phyloP scores from a whole-genome alignment of 2,329 filamentous ascomycete species.

The Gnomoniopsis sp. region DNA sequence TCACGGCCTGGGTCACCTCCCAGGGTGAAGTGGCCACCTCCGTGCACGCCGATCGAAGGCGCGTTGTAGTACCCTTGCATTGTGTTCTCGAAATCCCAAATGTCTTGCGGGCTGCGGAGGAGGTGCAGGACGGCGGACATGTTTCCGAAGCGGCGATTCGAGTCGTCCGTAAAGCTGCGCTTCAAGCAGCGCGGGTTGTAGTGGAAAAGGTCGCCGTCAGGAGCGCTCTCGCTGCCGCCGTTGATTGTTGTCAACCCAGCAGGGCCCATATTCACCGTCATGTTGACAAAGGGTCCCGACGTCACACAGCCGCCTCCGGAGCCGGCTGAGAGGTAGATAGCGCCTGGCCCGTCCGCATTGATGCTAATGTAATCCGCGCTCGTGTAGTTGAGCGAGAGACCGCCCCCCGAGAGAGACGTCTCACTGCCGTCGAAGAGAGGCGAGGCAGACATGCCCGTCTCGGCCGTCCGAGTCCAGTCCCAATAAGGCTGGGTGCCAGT shows the following conservation, averaged over 20 bases:
- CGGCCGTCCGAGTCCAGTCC: conserved; percentile 45
- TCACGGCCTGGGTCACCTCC: conserved; percentile 20
- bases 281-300: conserved; percentile 41
- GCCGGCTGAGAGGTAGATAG: conserved; percentile 32
- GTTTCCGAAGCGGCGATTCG: conserved; percentile 6
- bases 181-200: conserved; percentile 38
- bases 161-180: conserved; percentile 28
- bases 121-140: background rate
- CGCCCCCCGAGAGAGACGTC: conserved; percentile 44
- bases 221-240: conserved; percentile 22
- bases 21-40: conserved; percentile 30
- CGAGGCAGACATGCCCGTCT: conserved; percentile 38
- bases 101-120: conserved; percentile 4
- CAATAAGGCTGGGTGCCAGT: conserved; percentile 31
- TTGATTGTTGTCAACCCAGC: conserved; percentile 27
- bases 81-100: conserved; percentile 32
- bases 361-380: conserved; percentile 30
- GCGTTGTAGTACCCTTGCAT: conserved; percentile 23
- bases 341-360: background rate
- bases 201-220: conserved; percentile 25
- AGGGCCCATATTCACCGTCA: conserved; percentile 33
- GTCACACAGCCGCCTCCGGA: conserved; percentile 49
- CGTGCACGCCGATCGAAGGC: conserved; percentile 26
- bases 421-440: conserved; percentile 49
- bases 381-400: conserved; percentile 22